Evolutionary conservation across 352 stramenopile species (phyloP).

Genomic region (Phytophthora kernoviae): DNA sequence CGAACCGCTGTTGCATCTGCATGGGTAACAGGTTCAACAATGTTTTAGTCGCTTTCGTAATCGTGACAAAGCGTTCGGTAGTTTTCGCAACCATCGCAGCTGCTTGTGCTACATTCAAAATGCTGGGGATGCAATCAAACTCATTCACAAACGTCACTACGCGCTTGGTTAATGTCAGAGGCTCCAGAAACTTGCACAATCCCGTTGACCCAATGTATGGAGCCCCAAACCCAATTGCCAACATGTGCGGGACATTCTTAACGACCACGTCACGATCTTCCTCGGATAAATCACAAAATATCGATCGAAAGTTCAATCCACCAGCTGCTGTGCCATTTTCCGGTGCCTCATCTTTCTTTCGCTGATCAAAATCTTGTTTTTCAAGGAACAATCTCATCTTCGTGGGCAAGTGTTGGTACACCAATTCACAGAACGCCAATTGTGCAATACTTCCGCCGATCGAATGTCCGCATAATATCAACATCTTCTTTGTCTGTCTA

Average conservation of each 20-base stretch:
- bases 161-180: conserved; percentile 52
- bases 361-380: conserved; percentile 60
- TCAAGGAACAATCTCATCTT: conserved; percentile 59
- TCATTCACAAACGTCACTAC: conserved; percentile 87
- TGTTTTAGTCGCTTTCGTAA: conserved; percentile 80
- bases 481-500: conserved; percentile 54
- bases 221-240: conserved; percentile 80
- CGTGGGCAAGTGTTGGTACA: conserved; percentile 70
- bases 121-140: conserved; percentile 85
- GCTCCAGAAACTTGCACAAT: conserved; percentile 50
- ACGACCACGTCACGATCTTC: conserved; percentile 28
- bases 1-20: conserved; percentile 74
- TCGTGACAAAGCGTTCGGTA: conserved; percentile 76
- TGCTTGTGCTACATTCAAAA: conserved; percentile 83
- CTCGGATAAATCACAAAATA: conserved; percentile 25
- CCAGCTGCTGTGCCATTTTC: conserved; percentile 14
- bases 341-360: conserved; percentile 32
- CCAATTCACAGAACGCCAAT: conserved; percentile 73
- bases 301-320: conserved; percentile 28
- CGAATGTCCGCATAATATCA: conserved; percentile 84
- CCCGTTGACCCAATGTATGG: conserved; percentile 69
- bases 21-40: conserved; percentile 74
- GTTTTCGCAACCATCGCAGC: conserved; percentile 80
- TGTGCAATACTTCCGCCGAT: conserved; percentile 84
- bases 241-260: conserved; percentile 47